These are phyloP conservation scores for Calocybe cyanea DNA, from an alignment of 768 basidiomycete genomes.

Conservation along the genomic window DNA sequence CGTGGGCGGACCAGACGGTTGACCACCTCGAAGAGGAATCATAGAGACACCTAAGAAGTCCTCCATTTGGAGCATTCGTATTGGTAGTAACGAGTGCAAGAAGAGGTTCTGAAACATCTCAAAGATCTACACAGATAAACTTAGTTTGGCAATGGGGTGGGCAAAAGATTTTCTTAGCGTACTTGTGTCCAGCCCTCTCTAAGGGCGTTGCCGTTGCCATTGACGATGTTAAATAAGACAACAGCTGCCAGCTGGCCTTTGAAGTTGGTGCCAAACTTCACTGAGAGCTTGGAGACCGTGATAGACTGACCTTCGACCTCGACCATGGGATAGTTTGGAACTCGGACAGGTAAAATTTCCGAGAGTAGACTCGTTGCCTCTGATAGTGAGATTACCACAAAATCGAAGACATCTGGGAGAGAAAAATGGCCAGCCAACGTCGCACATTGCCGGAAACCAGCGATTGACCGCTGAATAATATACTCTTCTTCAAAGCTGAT, in stretches of 20 bases:
- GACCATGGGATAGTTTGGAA: slow-evolving; percentile 84
- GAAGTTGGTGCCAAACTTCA: slow-evolving; percentile 93
- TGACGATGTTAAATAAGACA: slow-evolving; percentile 95
- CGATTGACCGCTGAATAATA: slow-evolving; percentile 89
- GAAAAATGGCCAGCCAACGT: slow-evolving; percentile 86
- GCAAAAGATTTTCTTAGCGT: slow-evolving; percentile 12
- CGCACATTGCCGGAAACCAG: slow-evolving; percentile 96
- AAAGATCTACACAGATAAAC: slow-evolving; percentile 62
- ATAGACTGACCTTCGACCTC: slow-evolving; percentile 87
- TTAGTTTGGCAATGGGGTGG: slow-evolving; percentile 2
- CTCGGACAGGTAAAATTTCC: slow-evolving; percentile 62
- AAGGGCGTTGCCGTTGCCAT: slow-evolving; percentile 90
- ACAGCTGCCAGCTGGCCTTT: slow-evolving; percentile 95
- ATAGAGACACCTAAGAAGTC: slow-evolving; percentile 94
- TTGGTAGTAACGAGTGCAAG: slow-evolving; percentile 87
- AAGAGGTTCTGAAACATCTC: slow-evolving; percentile 98
- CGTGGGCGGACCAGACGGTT: slow-evolving; percentile 56
- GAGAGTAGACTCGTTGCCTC: slow-evolving; percentile 87
- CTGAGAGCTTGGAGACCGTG: slow-evolving; percentile 88
- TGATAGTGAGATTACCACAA: slow-evolving; percentile 88
- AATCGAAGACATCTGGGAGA: slow-evolving; percentile 95
- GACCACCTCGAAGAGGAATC: slow-evolving; percentile 83
- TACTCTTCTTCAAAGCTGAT: slow-evolving; percentile 96
- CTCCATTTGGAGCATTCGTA: slow-evolving; percentile 92
- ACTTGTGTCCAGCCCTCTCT: slow-evolving; percentile 95